phyloP scores from a whole-genome alignment of 768 basidiomycete species.

The Pisolithus marmoratus region DNA sequence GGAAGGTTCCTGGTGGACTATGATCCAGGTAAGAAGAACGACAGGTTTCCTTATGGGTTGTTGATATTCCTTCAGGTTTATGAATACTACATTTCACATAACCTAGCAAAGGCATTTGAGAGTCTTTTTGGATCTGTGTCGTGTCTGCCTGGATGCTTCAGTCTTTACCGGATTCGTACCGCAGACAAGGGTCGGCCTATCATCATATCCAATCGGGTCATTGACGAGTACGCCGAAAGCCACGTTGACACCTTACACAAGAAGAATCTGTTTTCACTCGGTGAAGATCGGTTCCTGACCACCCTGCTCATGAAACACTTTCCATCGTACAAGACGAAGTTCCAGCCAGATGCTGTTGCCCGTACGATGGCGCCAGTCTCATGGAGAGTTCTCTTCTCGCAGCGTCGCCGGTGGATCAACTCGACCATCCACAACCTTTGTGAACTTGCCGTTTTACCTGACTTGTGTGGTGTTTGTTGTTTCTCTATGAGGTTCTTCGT shows the following conservation, averaged over 20 bases:
- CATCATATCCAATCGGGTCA: slow-evolving; percentile 67
- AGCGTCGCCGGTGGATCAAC: slow-evolving; percentile 71
- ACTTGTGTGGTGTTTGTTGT: slow-evolving; percentile 63
- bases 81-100: slow-evolving; percentile 65
- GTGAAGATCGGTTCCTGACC: slow-evolving; percentile 68
- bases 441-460: slow-evolving; percentile 56
- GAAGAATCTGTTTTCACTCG: slow-evolving; percentile 64
- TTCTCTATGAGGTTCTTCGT: slow-evolving; percentile 75
- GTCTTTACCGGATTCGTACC: slow-evolving; percentile 64
- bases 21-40: slow-evolving; percentile 52
- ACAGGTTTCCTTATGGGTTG: neutral
- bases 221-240: slow-evolving; percentile 63
- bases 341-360: slow-evolving; percentile 57
- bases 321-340: slow-evolving; percentile 65
- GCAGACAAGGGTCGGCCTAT: slow-evolving; percentile 68
- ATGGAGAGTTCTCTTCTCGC: slow-evolving; percentile 56
- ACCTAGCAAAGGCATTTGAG: slow-evolving; percentile 66
- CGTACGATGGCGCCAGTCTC: slow-evolving; percentile 61
- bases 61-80: slow-evolving; percentile 39
- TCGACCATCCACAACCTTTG: slow-evolving; percentile 66
- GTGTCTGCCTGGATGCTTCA: slow-evolving; percentile 71
- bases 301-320: slow-evolving; percentile 68
- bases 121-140: slow-evolving; percentile 65
- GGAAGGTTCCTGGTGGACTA: slow-evolving; percentile 68
- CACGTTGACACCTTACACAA: slow-evolving; percentile 66